Percentiles rank a stretch among this genome's conserved stretches.
phyloP scores from a whole-genome alignment of 305 asterid genomes.

The Petunia hybrid region DNA sequence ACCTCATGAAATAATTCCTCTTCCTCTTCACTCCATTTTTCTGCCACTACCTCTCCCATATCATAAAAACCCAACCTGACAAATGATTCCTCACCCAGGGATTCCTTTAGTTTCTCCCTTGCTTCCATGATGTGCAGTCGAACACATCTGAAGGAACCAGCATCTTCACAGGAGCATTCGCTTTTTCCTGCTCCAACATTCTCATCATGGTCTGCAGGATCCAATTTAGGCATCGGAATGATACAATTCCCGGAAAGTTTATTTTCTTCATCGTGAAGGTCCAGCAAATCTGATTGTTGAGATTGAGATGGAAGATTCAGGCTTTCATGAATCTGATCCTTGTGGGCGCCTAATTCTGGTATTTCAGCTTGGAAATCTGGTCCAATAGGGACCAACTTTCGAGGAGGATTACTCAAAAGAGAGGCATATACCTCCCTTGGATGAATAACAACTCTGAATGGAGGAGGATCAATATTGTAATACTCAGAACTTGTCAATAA shows the following conservation, averaged over 20 bases:
- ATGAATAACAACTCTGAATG: constrained; percentile 36
- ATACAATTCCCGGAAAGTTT: constrained; percentile 59
- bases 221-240: constrained; percentile 59
- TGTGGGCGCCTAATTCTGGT: constrained; percentile 51
- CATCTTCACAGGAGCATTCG: constrained; percentile 67
- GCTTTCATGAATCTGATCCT: constrained; percentile 32
- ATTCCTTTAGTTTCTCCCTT: constrained; percentile 54
- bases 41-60: constrained; percentile 79
- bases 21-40: constrained; percentile 71
- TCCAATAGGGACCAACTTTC: constrained; percentile 68
- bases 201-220: constrained; percentile 43
- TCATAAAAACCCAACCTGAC: constrained; percentile 63
- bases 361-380: constrained; percentile 71
- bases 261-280: constrained; percentile 38
- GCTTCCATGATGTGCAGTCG: constrained; percentile 72
- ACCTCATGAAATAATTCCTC: constrained; percentile 70
- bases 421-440: constrained; percentile 45
- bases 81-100: constrained; percentile 55
- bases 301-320: constrained; percentile 27
- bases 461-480: constrained; percentile 40
- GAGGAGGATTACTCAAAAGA: constrained; percentile 52
- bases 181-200: constrained; percentile 62
- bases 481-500: constrained; percentile 43
- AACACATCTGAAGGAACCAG: constrained; percentile 78
- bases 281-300: constrained; percentile 20